Conservation (phyloP, 352 stramenopile genomes). For the Phytophthora fragariae region DNA sequence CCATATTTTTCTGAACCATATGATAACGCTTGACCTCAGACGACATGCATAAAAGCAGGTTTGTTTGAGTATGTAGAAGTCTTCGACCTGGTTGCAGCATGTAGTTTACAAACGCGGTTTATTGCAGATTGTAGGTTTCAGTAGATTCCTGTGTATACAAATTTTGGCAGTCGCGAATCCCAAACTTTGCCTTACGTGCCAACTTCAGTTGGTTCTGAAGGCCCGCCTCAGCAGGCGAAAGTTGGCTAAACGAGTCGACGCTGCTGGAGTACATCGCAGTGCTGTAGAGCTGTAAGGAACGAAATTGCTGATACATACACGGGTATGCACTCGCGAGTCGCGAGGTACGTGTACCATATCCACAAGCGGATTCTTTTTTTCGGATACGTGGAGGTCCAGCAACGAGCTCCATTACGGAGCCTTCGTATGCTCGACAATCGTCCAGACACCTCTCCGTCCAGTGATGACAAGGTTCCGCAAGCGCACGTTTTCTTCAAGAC, state of each 20-base stretch:
- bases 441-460: too few species aligned
- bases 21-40: neutral
- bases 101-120: neutral
- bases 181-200: neutral
- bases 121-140: neutral
- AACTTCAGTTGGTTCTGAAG: neutral
- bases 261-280: neutral
- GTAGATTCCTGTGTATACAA: conserved; percentile 30
- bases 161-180: conserved; percentile 28
- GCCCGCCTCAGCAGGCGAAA: neutral
- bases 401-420: too few species aligned
- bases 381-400: too few species aligned
- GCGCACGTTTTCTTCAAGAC: too few species aligned
- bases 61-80: neutral
- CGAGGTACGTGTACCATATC: neutral
- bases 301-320: too few species aligned
- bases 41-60: neutral
- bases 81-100: neutral
- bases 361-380: neutral
- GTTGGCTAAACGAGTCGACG: neutral
- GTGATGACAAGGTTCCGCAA: too few species aligned
- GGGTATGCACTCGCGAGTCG: too few species aligned
- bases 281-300: neutral
- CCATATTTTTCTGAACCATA: conserved; percentile 1
- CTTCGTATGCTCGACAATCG: too few species aligned